Evolutionary conservation across 352 stramenopile species (phyloP).

Genomic region (Elongisporangium anandrum): DNA sequence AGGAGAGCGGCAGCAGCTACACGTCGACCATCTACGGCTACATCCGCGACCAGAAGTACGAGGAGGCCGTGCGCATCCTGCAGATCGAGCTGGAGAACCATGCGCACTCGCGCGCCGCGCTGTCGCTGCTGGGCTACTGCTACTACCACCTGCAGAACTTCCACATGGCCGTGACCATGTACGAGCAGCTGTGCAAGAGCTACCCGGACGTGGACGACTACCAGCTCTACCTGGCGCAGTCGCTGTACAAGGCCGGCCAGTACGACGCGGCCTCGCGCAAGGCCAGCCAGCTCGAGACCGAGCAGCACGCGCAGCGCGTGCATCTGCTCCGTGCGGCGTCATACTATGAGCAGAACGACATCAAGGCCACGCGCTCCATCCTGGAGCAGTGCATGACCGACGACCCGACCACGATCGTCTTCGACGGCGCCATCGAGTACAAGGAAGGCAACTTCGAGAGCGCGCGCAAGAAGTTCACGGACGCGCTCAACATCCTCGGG

Average conservation of each 20-base stretch:
- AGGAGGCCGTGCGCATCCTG: slow-evolving; percentile 90
- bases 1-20: slow-evolving; percentile 80
- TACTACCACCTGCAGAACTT: slow-evolving; percentile 97
- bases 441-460: slow-evolving; percentile 87
- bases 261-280: slow-evolving; percentile 78
- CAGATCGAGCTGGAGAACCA: slow-evolving; percentile 93
- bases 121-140: slow-evolving; percentile 97
- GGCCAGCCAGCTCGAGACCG: slow-evolving; percentile 76
- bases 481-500: slow-evolving; percentile 91
- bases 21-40: slow-evolving; percentile 93
- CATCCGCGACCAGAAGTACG: slow-evolving; percentile 94
- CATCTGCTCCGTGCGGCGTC: slow-evolving; percentile 86
- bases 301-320: slow-evolving; percentile 85
- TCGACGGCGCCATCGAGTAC: slow-evolving; percentile 80
- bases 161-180: slow-evolving; percentile 87
- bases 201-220: slow-evolving; percentile 96
- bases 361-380: slow-evolving; percentile 86
- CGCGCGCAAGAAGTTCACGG: slow-evolving; percentile 88
- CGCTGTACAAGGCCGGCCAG: slow-evolving; percentile 90
- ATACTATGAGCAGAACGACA: slow-evolving; percentile 96
- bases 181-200: slow-evolving; percentile 92
- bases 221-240: slow-evolving; percentile 94
- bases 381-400: slow-evolving; percentile 91
- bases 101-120: slow-evolving; percentile 84
- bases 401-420: slow-evolving; percentile 90